Evolutionary conservation across 768 basidiomycete species (phyloP), one percentile per base, ranked within the genome.

Genomic region (Suillus discolor): DNA sequence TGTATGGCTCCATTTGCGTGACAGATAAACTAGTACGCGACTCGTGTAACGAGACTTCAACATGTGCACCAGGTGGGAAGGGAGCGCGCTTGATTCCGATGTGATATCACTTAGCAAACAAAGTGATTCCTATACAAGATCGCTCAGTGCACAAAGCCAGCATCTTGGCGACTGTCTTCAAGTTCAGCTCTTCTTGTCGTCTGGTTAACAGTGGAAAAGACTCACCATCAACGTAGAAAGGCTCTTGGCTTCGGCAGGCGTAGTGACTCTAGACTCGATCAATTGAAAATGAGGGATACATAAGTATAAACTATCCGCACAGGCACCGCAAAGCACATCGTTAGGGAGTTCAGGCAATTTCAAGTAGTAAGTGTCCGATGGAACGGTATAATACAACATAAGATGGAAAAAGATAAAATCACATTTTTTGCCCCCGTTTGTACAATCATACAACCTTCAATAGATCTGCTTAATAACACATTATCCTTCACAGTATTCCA

Each of bases 381-480:
- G 23, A 59, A 25, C 5, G 38, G 11, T 41, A 59, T 25, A 11
- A 39, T 38, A 55, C 18, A 28, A 8, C 31, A 57, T 25, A 15
- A 38, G 15, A 11, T 39, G 57, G 11, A 18, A 42, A 28, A 60
- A 60, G 3, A 41, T 20, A 12, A 28, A 60, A 44, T 44, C 41
- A 4, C 53, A 65, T 59, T 45, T 65, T 47, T 28, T 63, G 25
- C 38, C 38, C 64, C 55, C 41, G 31, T 60, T 42, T 65, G 41
- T 67, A 67, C 67, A 68, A 66, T 60, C 42, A 59, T 67, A 66
- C 61, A 68, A 42, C 57, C 18, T 63, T 68, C 41, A 38, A 59
- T 28, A 62, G 38, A 62, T 62, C 53, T 66, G 42, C 53, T 55
- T 28, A 62, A 44, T 54, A 53, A 55, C 34, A 66, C 59, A 57